Base-by-base conservation (phyloP, 768 basidiomycete genomes). In the Porphyrellus cyaneotinctus region DNA sequence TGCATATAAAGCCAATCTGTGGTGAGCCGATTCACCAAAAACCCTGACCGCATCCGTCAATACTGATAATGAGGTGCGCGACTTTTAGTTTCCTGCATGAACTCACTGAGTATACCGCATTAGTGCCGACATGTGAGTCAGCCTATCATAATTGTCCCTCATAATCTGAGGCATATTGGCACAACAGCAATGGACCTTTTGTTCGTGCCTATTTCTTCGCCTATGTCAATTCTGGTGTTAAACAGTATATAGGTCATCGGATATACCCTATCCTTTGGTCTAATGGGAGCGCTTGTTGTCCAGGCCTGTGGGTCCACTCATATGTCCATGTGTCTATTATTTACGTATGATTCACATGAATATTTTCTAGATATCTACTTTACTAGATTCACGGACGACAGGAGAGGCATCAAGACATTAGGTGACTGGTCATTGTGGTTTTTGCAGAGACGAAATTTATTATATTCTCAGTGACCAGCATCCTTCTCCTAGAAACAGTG, bases 331-430 rank as follows among this genome's bases (percentile, higher is more conserved):
- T 17, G n/a, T 17, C 14, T 9, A 24, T n/a, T 23, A 33, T 33
- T 7, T 3, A 33, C 24, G n/a, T n/a, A n/a, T n/a, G n/a, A n/a
- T n/a, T n/a, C n/a, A n/a, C n/a, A n/a, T 28, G 17, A 44, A 12
- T n/a, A 24, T 30, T 14, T 17, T 24, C 12, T n/a, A 64, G 62
- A 56, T 31, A 37, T 63, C 32, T 63, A 64, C 37, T 63, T 43
- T 43, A 51, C 43, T 9, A 50, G 51, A 51, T 63, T 64, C 20
- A n/a, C 49, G 17, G 56, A 58, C 20, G 62, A 64, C 23, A 28
- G 20, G 11, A 55, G 6, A 45, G 22, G 39, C 18, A 53, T 58
- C 18, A 63, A 64, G 46, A n/a, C 35, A 36, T n/a, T 36, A 17
- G 35, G 35, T 36, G 35, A 36, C 3, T 36, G 17, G 14, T 7